Evolutionary conservation across 2,329 filamentous ascomycete species (phyloP).

Genomic region (Cryphonectria nitschkei): DNA sequence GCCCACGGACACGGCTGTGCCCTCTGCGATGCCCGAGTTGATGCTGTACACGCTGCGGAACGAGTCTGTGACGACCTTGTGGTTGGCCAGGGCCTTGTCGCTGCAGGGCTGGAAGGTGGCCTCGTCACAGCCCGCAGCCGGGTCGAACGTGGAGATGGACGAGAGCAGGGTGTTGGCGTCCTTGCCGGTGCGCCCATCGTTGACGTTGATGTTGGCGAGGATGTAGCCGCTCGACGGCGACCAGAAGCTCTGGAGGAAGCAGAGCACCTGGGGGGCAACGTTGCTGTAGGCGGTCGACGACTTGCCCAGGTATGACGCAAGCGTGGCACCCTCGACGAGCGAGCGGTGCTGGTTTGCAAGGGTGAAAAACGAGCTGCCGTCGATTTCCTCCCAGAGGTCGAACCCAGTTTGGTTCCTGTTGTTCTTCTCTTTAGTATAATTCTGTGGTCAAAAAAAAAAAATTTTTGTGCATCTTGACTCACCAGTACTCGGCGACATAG

Average conservation of each 20-base stretch:
- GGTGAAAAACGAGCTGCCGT: constrained; percentile 80
- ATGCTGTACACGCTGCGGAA: constrained; percentile 73
- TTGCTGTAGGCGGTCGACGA: constrained; percentile 63
- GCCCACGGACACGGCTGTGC: constrained; percentile 64
- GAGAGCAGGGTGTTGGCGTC: constrained; percentile 73
- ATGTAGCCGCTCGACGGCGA: constrained; percentile 61
- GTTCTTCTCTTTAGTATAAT: constrained; percentile 36
- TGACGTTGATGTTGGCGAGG: constrained; percentile 69
- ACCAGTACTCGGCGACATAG: constrained; percentile 76
- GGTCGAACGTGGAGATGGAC: constrained; percentile 72
- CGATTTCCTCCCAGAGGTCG: constrained; percentile 84
- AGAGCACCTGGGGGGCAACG: constrained; percentile 71
- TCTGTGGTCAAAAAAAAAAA: background rate
- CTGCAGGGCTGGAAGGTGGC: constrained; percentile 80
- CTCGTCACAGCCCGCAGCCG: constrained; percentile 65
- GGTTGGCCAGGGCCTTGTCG: constrained; percentile 69
- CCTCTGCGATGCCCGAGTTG: constrained; percentile 66
- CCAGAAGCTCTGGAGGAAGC: constrained; percentile 79
- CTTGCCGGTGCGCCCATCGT: constrained; percentile 66
- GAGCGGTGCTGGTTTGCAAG: constrained; percentile 70
- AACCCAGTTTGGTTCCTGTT: constrained; percentile 62
- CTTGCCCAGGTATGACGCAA: constrained; percentile 67
- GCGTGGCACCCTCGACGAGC: constrained; percentile 66
- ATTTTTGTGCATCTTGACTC: constrained; percentile 18
- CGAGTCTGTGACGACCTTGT: constrained; percentile 74